A percentile compares a stretch with the other conserved stretches of the same genome.
These are phyloP conservation scores for Acanthochlamys bracteata DNA, from an alignment of 106 monocot genomes.

Conservation along the genomic window DNA sequence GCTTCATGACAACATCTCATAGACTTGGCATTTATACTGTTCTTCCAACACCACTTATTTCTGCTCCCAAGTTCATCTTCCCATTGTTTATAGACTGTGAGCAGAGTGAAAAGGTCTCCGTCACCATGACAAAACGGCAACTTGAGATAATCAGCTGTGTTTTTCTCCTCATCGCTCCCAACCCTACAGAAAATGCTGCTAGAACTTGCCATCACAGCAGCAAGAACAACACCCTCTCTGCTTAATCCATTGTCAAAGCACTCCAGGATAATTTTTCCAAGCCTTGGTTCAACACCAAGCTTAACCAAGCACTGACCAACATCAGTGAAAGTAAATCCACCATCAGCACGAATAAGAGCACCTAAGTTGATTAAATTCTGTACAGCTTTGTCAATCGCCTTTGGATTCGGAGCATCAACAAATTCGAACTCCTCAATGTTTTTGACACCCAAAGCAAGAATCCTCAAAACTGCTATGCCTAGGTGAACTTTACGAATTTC, in stretches of 20 bases:
- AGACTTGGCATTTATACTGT: constrained; percentile 94
- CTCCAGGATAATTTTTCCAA: constrained; percentile 93
- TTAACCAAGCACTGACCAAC: constrained; percentile 57
- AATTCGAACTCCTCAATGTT: constrained; percentile 79
- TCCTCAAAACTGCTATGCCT: constrained; percentile 75
- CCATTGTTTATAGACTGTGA: constrained; percentile 92
- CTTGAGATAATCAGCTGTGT: constrained; percentile 75
- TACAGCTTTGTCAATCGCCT: constrained; percentile 64
- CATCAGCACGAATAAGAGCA: constrained; percentile 29
- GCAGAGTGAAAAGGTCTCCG: constrained; percentile 93
- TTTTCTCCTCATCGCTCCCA: constrained; percentile 66
- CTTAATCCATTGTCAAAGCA: constrained; percentile 38
- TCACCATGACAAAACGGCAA: constrained; percentile 81
- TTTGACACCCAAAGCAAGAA: constrained; percentile 60
- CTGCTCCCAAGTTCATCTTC: constrained; percentile 35
- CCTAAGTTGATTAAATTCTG: constrained; percentile 65
- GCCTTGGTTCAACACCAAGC: constrained; percentile 80
- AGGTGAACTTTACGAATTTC: constrained; percentile 96
- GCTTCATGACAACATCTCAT: constrained; percentile 87
- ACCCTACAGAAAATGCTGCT: constrained; percentile 94
- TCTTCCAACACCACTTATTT: constrained; percentile 90
- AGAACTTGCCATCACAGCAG: constrained; percentile 84
- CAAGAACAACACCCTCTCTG: constrained; percentile 85
- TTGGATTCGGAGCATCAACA: constrained; percentile 67
- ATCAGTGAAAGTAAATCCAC: constrained; percentile 43